phyloP scores from a whole-genome alignment of 176 grass and related monocot species.

The Cocos nucifera region DNA sequence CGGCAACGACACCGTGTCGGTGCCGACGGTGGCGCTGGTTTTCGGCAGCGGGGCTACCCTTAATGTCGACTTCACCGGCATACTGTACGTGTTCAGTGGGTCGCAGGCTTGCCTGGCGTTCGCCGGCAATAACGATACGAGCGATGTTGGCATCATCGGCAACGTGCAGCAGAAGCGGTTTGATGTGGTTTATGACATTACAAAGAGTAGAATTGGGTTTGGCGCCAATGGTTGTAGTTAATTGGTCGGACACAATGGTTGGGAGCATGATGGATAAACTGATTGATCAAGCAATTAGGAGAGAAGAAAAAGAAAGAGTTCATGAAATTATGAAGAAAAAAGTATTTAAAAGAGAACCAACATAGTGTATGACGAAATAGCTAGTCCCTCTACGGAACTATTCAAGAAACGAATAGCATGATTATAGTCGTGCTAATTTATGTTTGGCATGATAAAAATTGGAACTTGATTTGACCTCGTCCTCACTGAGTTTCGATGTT shows the following conservation, averaged over 20 bases:
- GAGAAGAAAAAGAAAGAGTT: too few species aligned
- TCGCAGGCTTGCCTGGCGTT: slow-evolving; percentile 76
- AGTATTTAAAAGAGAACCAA: too few species aligned
- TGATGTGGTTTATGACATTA: slow-evolving; percentile 58
- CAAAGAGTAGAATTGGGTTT: slow-evolving; percentile 53
- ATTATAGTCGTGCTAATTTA: too few species aligned
- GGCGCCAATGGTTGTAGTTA: slow-evolving; percentile 31
- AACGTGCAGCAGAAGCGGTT: slow-evolving; percentile 74
- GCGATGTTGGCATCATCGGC: slow-evolving; percentile 41
- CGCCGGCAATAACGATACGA: slow-evolving; percentile 31
- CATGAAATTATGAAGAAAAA: too few species aligned
- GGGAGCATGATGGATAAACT: neutral
- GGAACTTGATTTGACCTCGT: too few species aligned
- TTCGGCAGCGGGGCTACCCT: slow-evolving; percentile 39
- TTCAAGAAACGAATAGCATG: too few species aligned
- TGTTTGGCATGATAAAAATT: too few species aligned
- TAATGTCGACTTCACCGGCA: slow-evolving; percentile 34
- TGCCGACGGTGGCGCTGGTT: slow-evolving; percentile 51
- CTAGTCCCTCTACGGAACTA: too few species aligned
- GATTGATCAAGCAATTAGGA: too few species aligned
- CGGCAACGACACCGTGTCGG: slow-evolving; percentile 16
- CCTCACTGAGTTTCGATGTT: too few species aligned
- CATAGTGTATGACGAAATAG: too few species aligned
- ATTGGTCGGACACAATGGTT: neutral
- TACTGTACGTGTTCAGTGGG: slow-evolving; percentile 42